Base-by-base conservation (phyloP, 495 filamentous ascomycete species). In the Rhypophila decipiens region DNA sequence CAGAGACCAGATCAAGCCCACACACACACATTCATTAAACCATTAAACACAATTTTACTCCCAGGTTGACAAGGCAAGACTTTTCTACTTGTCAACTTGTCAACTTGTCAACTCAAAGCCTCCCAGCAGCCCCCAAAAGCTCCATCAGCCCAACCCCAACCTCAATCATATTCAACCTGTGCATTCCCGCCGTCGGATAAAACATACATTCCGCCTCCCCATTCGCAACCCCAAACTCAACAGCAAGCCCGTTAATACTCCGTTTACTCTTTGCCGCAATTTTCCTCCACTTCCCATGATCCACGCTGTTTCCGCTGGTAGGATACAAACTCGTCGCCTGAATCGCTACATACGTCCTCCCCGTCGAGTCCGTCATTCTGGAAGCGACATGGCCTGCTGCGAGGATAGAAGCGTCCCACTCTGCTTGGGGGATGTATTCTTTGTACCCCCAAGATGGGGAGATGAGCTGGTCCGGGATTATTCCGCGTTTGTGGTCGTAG, bases 401-500 rank as follows among this genome's bases (percentile, higher is more conserved):
- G 17, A 44, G 5, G 4, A 22, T 39, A 20, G 21, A 13, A 1
- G 27, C 29, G 20, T 44, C 47, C 47, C 47, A 50, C 7, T 35
- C 27, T 8, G 27, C 23, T 13, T 44, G 47, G 29, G 22, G 33
- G 5, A 44, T 21, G 20, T 44, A 50, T 19, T 50, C 47, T 18
- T 44, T 44, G 47, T 44, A 50, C 33, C n/a, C 40, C 15, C 13
- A 20, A n/a, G 33, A 31, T 7, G 20, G 11, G 22, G n/a, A 11
- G 17, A 22, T n/a, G n/a, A n/a, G 29, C 5, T 31, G 22, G 5
- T 50, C 47, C 2, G 47, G 47, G 5, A 50, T 34, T 7, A 44
- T 34, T 8, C 47, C 47, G 17, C 47, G 40, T 19, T 50, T 44
- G n/a, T 36, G 40, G 23, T 50, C 47, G n/a, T 36, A 50, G 12